phyloP scores from a whole-genome alignment of 2,329 filamentous ascomycete species.

The Fusarium hainanense region DNA sequence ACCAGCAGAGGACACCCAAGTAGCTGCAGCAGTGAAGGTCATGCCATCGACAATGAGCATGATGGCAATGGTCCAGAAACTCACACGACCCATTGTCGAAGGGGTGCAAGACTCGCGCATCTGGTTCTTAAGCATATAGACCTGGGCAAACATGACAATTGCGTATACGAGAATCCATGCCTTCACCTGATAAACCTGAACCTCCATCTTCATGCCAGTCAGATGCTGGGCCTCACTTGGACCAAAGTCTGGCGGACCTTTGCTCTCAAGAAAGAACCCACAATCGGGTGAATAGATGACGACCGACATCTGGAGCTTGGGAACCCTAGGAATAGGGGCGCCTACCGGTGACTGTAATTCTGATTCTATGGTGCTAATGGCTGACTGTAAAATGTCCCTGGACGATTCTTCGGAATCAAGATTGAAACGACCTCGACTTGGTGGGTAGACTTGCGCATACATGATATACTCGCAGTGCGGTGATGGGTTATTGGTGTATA shows the following conservation, averaged over 20 bases:
- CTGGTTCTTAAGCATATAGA: slow-evolving; percentile 70
- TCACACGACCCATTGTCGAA: slow-evolving; percentile 73
- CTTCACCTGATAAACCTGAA: slow-evolving; percentile 67
- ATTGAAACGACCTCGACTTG: slow-evolving; percentile 54
- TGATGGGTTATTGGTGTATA: slow-evolving; percentile 66
- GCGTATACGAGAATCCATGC: slow-evolving; percentile 69
- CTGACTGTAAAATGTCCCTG: slow-evolving; percentile 43
- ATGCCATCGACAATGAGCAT: slow-evolving; percentile 73
- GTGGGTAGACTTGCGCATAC: slow-evolving; percentile 81
- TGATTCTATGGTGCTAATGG: slow-evolving; percentile 67
- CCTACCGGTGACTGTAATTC: slow-evolving; percentile 72
- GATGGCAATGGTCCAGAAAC: slow-evolving; percentile 69
- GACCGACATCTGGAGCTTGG: slow-evolving; percentile 69
- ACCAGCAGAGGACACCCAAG: slow-evolving; percentile 66
- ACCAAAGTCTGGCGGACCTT: slow-evolving; percentile 68
- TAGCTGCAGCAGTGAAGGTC: slow-evolving; percentile 66
- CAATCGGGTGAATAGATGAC: slow-evolving; percentile 77
- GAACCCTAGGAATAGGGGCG: slow-evolving; percentile 65
- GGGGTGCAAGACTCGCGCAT: slow-evolving; percentile 75
- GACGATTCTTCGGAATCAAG: slow-evolving; percentile 49
- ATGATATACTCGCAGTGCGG: slow-evolving; percentile 91
- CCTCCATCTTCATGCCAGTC: slow-evolving; percentile 69
- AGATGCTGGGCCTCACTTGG: slow-evolving; percentile 66
- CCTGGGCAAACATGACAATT: slow-evolving; percentile 68
- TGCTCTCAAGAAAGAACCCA: slow-evolving; percentile 72